Evolutionary conservation across 2,329 filamentous ascomycete species (phyloP), one percentile per base, ranked within the genome.

Genomic region (Ophiocordyceps camponoti-floridani): DNA sequence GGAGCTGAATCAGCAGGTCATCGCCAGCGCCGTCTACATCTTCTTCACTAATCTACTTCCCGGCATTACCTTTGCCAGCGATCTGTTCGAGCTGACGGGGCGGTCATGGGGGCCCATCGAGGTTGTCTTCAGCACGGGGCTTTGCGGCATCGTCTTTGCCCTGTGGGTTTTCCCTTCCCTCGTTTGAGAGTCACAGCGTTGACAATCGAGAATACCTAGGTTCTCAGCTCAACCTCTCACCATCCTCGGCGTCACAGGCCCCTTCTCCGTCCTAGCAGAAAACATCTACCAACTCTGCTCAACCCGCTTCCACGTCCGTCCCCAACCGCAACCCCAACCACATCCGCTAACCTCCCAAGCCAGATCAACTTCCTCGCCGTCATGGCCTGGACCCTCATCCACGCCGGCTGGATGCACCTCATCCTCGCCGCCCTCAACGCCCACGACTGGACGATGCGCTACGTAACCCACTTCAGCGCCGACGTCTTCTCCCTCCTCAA

Each of bases 381-480:
- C 54, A 81, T 81, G 75, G 74, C 77, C 2, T 82, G 77, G 77
- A 70, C 73, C 2, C 65, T 79, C 33, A 77, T 81, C 44, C 77
- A 82, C 54, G 66, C 76, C 7, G 72, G 66, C 8, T 82, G 77
- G 77, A 72, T 81, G 66, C 74, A 79, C 53, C 72, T 71, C 50
- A 58, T 80, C 3, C 64, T 82, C 12, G 76, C 77, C 45, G 70
- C 79, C 43, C 72, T 80, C 58, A 81, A 81, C 56, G 77, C 76
- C 4, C 76, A 81, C 53, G 76, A 80, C 57, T 81, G 75, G 73
- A 81, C 77, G 0, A 82, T 81, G 77, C 67, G 73, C 51, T 81
- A 81, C 56, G 77, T 82, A 43, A 82, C 77, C 2, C 75, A 70
- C 18, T 81, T 80, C 56, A 77, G 69, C 47, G 76, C 73, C 40